Base-by-base conservation (phyloP, 2,329 filamentous ascomycete species). In the Penicillium sp. region DNA sequence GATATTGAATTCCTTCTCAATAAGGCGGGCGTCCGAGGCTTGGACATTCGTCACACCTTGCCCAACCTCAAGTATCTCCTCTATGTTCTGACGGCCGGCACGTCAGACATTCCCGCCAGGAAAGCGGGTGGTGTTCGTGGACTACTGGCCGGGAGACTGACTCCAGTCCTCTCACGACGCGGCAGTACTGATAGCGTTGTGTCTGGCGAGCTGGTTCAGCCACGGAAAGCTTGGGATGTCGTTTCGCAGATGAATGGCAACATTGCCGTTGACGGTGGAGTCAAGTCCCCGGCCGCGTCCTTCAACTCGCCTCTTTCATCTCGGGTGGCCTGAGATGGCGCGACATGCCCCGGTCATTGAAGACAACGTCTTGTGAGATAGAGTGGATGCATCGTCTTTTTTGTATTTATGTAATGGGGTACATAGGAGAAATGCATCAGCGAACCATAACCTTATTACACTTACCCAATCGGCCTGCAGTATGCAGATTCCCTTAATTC, bases 1-100 rank as follows among this genome's bases (percentile, higher is more conserved):
- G 73, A 96, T 57, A 89, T 98, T 39, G 89, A 96, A 51, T 71
- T 80, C 32, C 59, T 84, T 8, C 69, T 79, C 52, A 75, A 72
- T 42, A 66, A 70, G 1, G 80, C 88, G 48, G 83, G 83, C 0
- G 69, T 95, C 9, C 80, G 82, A 31, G 81, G 94, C 1, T 75
- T 95, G 46, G 92, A 98, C 56, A 87, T 95, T 12, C 77, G 92
- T 3, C 87, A 96, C 51, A 94, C 90, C 0, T 68, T 96, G 5
- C 88, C 90, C 1, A 98, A 98, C 57, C 70, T 98, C 7, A 94
- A 95, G 61, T 95, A 95, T 53, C 69, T 96, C 11, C 70, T 96
- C 2, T 95, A 93, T 53, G 82, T 96, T 2, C 83, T 88, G 50
- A 92, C 85, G 20, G 86, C 88, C 0, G 88, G 88, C 0, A 82